phyloP scores from a whole-genome alignment of 176 grass and related monocot genomes.

The Aechmea fasciata region DNA sequence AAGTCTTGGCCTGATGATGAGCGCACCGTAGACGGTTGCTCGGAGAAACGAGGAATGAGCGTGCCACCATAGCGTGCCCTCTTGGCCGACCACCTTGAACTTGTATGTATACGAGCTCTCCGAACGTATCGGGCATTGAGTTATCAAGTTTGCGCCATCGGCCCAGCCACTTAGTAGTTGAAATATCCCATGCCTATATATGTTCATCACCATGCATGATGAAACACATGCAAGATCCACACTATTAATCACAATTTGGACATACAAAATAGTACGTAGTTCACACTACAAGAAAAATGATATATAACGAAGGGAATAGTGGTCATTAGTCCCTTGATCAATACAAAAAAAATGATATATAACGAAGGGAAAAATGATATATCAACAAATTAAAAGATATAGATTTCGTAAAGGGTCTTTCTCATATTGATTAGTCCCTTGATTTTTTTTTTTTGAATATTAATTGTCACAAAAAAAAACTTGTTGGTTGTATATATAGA shows the following conservation, averaged over 20 bases:
- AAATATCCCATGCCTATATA: conserved; percentile 39
- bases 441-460: no score
- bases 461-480: no score
- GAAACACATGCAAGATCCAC: background rate
- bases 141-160: conserved; percentile 43
- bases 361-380: no score
- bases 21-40: conserved; percentile 59
- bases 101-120: conserved; percentile 46
- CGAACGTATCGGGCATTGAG: conserved; percentile 40
- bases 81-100: conserved; percentile 51
- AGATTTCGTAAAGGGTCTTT: background rate
- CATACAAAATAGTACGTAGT: background rate
- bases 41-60: conserved; percentile 45
- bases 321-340: no score
- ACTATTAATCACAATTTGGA: conserved; percentile 8
- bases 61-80: conserved; percentile 89
- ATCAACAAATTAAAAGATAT: background rate
- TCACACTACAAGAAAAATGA: no score
- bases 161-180: conserved; percentile 47
- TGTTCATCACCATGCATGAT: background rate
- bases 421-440: no score
- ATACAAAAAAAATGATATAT: no score
- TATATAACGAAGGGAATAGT: no score
- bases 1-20: conserved; percentile 40
- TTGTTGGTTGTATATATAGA: no score